Evolutionary conservation across 257 asterid genomes (phyloP).

Genomic region (Jaltomata sinuosa): DNA sequence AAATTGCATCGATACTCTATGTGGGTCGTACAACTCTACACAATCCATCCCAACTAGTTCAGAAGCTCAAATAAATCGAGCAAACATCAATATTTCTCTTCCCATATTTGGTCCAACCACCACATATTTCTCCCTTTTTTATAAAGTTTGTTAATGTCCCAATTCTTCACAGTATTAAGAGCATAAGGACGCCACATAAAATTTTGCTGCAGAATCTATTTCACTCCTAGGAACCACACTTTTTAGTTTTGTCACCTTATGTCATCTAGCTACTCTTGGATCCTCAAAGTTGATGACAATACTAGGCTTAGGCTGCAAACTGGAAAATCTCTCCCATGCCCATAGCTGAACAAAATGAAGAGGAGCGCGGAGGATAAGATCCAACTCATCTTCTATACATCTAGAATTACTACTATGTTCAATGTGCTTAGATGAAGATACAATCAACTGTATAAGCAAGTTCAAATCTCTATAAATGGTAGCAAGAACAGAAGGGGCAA

Average conservation of each 20-base stretch:
- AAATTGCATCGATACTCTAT: conserved; percentile 26
- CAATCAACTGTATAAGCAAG: background rate
- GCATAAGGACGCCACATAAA: conserved; percentile 21
- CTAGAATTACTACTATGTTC: too few relatives aligned
- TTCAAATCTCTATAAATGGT: conserved; percentile 15
- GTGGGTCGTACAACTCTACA: conserved; percentile 19
- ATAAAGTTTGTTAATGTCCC: background rate
- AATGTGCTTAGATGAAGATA: background rate
- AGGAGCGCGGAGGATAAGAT: conserved; percentile 2
- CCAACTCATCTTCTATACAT: background rate
- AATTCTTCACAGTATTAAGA: background rate
- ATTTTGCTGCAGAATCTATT: conserved; percentile 1
- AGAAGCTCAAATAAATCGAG: background rate
- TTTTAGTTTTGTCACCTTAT: too few relatives aligned
- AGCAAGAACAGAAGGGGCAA: conserved; percentile 2
- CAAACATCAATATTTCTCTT: background rate
- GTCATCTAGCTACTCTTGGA: conserved; percentile 7
- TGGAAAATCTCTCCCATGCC: too few relatives aligned
- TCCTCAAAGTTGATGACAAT: background rate
- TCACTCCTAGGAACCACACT: background rate
- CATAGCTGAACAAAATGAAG: background rate
- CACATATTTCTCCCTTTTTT: background rate
- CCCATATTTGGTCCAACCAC: too few relatives aligned
- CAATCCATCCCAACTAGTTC: conserved; percentile 18
- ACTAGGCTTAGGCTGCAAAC: conserved; percentile 2